Evolutionary conservation across 495 filamentous ascomycete genomes (phyloP).

Genomic region (Evernia prunastri): DNA sequence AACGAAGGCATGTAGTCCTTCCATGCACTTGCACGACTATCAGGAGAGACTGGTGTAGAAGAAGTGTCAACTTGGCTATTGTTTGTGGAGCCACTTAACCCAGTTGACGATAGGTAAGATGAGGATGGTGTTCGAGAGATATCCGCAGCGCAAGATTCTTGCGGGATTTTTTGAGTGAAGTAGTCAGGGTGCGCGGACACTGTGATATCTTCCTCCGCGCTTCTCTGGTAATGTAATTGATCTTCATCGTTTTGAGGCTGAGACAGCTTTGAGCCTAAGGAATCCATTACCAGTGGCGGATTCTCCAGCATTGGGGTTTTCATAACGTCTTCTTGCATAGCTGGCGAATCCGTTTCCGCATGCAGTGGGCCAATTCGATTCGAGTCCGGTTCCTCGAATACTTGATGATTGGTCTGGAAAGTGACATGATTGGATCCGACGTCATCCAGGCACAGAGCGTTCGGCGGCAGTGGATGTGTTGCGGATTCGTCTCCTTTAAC

Average conservation of each 20-base stretch:
- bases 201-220: background rate
- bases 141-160: conserved; percentile 3
- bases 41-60: conserved; percentile 8
- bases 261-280: conserved; percentile 2
- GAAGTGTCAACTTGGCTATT: conserved; percentile 6
- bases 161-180: conserved; percentile 6
- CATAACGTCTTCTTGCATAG: conserved; percentile 1
- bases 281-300: background rate
- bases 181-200: conserved; percentile 6
- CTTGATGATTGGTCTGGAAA: background rate
- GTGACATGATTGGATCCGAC: background rate
- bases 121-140: conserved; percentile 3
- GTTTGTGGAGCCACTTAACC: background rate
- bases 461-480: background rate
- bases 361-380: background rate
- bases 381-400: background rate
- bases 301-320: conserved; percentile 3
- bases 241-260: background rate
- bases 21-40: conserved; percentile 9
- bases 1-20: conserved; percentile 7
- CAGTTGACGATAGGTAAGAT: background rate
- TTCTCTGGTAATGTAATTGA: too few relatives aligned
- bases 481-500: background rate
- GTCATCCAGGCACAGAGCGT: background rate
- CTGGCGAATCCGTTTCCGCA: background rate